Percentiles rank a stretch among this genome's conserved stretches.
These are phyloP conservation scores for Nidula microcarpa DNA, from an alignment of 768 basidiomycete genomes.

Conservation along the genomic window DNA sequence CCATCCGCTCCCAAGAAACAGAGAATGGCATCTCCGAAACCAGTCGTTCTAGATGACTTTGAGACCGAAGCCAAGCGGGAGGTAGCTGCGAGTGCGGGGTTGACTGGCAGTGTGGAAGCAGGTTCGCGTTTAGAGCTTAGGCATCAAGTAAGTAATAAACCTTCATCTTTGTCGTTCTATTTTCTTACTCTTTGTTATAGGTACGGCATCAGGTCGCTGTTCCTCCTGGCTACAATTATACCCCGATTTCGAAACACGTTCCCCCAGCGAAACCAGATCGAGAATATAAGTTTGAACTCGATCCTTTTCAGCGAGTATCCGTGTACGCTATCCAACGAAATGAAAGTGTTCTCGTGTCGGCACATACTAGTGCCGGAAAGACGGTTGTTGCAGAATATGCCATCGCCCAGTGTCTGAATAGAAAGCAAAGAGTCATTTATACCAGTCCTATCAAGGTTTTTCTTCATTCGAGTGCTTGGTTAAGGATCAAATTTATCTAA, in stretches of 20 bases:
- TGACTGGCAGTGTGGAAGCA: constrained; percentile 66
- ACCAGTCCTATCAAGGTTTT: constrained; percentile 98
- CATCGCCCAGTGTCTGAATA: constrained; percentile 92
- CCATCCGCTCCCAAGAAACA: constrained; percentile 47
- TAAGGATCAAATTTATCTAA: constrained; percentile 14
- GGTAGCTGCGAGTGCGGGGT: constrained; percentile 83
- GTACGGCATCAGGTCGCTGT: constrained; percentile 96
- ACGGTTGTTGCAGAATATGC: constrained; percentile 99
- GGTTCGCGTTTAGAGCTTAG: constrained; percentile 72
- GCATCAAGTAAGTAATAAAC: constrained; percentile 59
- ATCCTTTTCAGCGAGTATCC: constrained; percentile 96
- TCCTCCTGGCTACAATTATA: constrained; percentile 87
- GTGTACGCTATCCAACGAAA: constrained; percentile 94
- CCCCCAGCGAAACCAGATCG: constrained; percentile 87
- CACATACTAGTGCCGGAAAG: constrained; percentile 98
- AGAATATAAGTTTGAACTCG: constrained; percentile 93
- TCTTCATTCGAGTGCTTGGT: constrained; percentile 17
- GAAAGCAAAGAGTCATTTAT: constrained; percentile 96
- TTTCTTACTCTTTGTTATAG: constrained; percentile 31
- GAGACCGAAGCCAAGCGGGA: constrained; percentile 93
- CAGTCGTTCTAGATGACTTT: constrained; percentile 89
- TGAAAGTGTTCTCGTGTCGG: constrained; percentile 96
- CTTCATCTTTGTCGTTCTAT: not conserved
- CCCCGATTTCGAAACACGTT: constrained; percentile 88
- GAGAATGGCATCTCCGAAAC: constrained; percentile 60